Evolutionary conservation across 83 land plant species (phyloP).

Genomic region (Picea engelmannii): DNA sequence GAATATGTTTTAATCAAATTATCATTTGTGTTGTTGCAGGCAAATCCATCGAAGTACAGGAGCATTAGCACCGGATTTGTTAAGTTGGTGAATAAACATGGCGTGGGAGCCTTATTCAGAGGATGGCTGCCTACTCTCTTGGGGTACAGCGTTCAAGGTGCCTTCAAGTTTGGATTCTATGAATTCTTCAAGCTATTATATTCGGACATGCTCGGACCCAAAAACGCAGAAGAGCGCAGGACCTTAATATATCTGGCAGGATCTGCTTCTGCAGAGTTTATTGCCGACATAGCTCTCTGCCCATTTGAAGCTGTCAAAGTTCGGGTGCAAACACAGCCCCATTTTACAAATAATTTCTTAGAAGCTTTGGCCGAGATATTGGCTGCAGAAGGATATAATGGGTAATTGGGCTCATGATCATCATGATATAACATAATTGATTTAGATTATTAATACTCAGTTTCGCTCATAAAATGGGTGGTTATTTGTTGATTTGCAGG

Average conservation of each 20-base stretch:
- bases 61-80: constrained; percentile 32
- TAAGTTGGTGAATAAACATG: constrained; percentile 31
- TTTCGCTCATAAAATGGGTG: too few species aligned
- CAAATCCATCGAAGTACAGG: constrained; percentile 37
- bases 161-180: constrained; percentile 48
- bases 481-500: too few species aligned
- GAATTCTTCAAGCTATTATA: constrained; percentile 51
- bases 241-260: constrained; percentile 46
- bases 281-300: too few species aligned
- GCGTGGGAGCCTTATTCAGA: constrained; percentile 27
- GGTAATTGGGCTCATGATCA: too few species aligned
- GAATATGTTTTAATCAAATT: too few species aligned
- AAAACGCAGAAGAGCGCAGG: constrained; percentile 33
- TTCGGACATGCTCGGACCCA: constrained; percentile 30
- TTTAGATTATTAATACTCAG: too few species aligned
- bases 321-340: too few species aligned
- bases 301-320: too few species aligned
- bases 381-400: too few species aligned
- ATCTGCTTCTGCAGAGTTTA: constrained; percentile 55
- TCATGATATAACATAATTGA: too few species aligned
- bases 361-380: too few species aligned
- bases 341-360: too few species aligned
- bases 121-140: constrained; percentile 51
- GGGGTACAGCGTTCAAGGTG: constrained; percentile 53
- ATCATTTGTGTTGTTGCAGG: constrained; percentile 12